These are phyloP conservation scores for Ophiostoma himal-ulmi DNA, from an alignment of 2,329 filamentous ascomycete species.

Conservation along the genomic window DNA sequence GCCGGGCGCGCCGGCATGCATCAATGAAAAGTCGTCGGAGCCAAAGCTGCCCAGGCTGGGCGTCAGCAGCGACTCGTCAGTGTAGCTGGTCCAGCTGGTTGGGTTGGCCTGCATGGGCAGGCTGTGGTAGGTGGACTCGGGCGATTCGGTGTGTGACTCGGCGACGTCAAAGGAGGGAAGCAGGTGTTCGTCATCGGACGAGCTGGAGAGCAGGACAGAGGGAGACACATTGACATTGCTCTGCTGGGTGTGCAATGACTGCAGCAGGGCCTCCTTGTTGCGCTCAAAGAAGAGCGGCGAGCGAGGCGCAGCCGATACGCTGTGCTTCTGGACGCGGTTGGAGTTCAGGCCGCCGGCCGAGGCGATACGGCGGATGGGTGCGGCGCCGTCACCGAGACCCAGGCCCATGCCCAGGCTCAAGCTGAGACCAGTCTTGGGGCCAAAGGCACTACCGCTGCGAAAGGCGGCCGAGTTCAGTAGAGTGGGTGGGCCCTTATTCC, in stretches of 20 bases:
- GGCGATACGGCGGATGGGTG: conserved; percentile 49
- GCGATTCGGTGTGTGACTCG: neutral
- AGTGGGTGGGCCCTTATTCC: conserved; percentile 46
- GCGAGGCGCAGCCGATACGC: conserved; percentile 33
- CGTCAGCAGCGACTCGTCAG: conserved; percentile 47
- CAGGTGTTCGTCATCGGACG: conserved; percentile 20
- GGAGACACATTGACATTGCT: neutral
- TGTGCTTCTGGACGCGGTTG: conserved; percentile 40
- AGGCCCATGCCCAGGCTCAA: neutral
- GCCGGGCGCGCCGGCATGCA: conserved; percentile 35
- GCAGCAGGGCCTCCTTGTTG: conserved; percentile 28
- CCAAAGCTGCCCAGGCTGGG: conserved; percentile 43
- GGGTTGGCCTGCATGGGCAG: neutral
- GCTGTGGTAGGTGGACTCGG: neutral
- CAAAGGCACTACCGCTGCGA: conserved; percentile 40
- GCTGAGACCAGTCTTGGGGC: neutral
- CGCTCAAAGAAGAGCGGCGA: conserved; percentile 35
- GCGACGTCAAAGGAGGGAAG: neutral
- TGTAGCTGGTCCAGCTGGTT: conserved; percentile 31
- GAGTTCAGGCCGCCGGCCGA: conserved; percentile 43
- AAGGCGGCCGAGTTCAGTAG: conserved; percentile 44
- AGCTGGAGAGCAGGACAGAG: conserved; percentile 9
- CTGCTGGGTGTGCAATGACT: conserved; percentile 33
- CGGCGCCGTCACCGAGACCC: conserved; percentile 27
- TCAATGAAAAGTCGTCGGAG: conserved; percentile 41